Conservation (phyloP, 805 yeast genomes). For the Yarrowia divulgata region DNA sequence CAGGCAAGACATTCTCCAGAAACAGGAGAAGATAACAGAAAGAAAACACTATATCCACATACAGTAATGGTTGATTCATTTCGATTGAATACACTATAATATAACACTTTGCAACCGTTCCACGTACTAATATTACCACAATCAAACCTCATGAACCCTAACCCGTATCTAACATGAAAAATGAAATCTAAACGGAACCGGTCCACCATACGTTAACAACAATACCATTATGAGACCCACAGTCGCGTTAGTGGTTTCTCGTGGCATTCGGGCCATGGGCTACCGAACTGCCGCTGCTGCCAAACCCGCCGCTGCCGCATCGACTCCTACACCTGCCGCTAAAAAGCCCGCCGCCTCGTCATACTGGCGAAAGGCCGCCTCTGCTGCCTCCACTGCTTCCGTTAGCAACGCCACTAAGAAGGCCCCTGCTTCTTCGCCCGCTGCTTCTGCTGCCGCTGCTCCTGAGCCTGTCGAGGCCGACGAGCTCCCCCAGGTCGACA, state of each 20-base stretch:
- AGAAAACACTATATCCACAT: too few species aligned
- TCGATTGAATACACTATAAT: too few species aligned
- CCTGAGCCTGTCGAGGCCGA: background rate
- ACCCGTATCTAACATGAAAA: constrained; percentile 23
- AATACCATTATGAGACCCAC: constrained; percentile 20
- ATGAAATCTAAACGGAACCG: background rate
- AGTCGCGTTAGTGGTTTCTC: background rate
- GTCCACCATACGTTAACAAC: background rate
- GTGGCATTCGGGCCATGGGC: constrained; percentile 2
- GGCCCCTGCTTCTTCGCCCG: background rate
- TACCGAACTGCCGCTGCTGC: constrained; percentile 22
- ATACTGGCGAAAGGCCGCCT: constrained; percentile 28
- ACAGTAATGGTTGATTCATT: too few species aligned
- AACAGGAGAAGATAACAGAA: too few species aligned
- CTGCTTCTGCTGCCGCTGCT: background rate
- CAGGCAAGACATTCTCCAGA: too few species aligned
- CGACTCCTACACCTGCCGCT: background rate
- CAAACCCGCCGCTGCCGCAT: constrained; percentile 2
- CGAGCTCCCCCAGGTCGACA: constrained; percentile 1
- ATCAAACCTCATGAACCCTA: background rate
- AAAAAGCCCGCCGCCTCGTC: constrained; percentile 15
- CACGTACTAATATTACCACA: too few species aligned
- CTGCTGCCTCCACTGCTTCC: constrained; percentile 22
- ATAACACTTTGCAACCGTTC: too few species aligned
- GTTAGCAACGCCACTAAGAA: constrained; percentile 20